Evolutionary conservation across 2,329 filamentous ascomycete species (phyloP).

Genomic region (Alternaria ventricosa): DNA sequence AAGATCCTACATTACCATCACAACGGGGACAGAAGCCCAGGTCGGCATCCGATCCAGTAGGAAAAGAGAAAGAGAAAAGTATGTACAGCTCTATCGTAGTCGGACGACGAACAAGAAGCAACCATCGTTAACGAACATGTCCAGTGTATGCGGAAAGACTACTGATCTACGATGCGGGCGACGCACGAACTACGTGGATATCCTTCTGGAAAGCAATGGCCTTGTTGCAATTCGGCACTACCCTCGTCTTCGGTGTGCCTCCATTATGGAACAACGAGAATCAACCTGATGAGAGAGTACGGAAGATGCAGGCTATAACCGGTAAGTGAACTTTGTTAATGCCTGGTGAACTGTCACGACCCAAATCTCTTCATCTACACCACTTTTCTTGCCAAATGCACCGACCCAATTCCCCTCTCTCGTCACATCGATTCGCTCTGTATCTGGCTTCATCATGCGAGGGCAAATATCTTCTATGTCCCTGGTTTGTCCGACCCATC

Average conservation of each 20-base stretch:
- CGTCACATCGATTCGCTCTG: not conserved
- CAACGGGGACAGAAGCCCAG: constrained; percentile 16
- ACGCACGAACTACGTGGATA: constrained; percentile 44
- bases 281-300: constrained; percentile 36
- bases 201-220: constrained; percentile 47
- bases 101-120: not conserved
- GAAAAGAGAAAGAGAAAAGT: constrained; percentile 35
- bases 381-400: not conserved
- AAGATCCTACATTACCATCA: constrained; percentile 22
- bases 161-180: constrained; percentile 48
- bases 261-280: constrained; percentile 43
- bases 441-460: not conserved
- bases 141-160: constrained; percentile 37
- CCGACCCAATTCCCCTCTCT: not conserved
- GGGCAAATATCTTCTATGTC: not conserved
- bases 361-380: not conserved
- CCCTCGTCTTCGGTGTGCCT: constrained; percentile 41
- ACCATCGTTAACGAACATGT: not conserved
- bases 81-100: not conserved
- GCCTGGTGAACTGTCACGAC: not conserved
- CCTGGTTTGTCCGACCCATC: not conserved
- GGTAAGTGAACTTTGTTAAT: constrained; percentile 26
- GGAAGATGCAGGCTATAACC: constrained; percentile 35
- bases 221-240: constrained; percentile 43
- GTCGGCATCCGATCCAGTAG: constrained; percentile 24